Evolutionary conservation across 108 stramenopile genomes (phyloP).

Genomic region (Heterococcus sp.): DNA sequence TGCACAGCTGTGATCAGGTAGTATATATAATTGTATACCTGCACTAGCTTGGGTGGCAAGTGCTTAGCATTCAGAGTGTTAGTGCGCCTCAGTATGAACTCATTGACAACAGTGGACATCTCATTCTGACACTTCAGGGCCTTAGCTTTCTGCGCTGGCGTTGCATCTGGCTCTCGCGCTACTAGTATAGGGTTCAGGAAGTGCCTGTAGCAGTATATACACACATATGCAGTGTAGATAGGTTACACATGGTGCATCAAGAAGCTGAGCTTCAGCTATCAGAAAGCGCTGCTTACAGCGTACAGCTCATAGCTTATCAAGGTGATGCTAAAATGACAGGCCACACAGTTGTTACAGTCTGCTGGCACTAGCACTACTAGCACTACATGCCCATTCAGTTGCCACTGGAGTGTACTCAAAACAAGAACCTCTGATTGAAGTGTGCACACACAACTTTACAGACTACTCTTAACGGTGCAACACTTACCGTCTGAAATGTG

Average conservation of each 20-base stretch:
- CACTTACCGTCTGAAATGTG: conserved; percentile 57
- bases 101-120: conserved; percentile 82
- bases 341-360: too few relatives aligned
- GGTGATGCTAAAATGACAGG: too few relatives aligned
- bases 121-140: conserved; percentile 81
- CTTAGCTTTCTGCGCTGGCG: conserved; percentile 69
- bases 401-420: too few relatives aligned
- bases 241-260: background rate
- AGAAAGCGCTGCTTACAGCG: too few relatives aligned
- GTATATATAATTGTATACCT: conserved; percentile 47
- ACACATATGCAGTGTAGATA: background rate
- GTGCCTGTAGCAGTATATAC: conserved; percentile 51
- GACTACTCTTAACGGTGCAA: too few relatives aligned
- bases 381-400: too few relatives aligned
- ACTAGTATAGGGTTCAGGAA: conserved; percentile 77
- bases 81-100: conserved; percentile 90
- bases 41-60: conserved; percentile 94
- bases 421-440: too few relatives aligned
- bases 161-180: conserved; percentile 93
- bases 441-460: too few relatives aligned
- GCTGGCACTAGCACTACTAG: too few relatives aligned
- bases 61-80: conserved; percentile 95
- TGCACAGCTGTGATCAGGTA: background rate
- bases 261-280: too few relatives aligned
- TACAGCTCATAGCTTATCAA: too few relatives aligned